phyloP scores from a whole-genome alignment of 169 alveolate genomes.

The Plasmodium knowlesi region DNA sequence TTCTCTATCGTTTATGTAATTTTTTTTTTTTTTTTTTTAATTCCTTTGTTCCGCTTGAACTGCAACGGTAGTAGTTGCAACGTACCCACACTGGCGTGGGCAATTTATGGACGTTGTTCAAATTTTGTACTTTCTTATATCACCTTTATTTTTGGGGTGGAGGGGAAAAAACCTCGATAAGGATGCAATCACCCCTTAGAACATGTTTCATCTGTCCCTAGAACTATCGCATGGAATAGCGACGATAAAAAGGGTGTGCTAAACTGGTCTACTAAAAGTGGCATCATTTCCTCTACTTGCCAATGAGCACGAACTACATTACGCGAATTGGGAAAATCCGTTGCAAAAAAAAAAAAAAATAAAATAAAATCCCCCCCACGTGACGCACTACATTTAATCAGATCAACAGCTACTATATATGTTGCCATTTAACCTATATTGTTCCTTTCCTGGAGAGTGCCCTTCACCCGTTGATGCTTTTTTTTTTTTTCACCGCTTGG shows the following conservation, averaged over 20 bases:
- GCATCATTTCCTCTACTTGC: background rate
- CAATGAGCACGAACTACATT: background rate
- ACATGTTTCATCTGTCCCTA: background rate
- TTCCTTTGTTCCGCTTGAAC: background rate
- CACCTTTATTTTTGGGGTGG: background rate
- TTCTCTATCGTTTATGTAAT: background rate
- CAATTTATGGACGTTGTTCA: background rate
- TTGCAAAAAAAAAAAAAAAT: background rate
- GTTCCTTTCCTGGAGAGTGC: background rate
- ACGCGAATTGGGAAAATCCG: background rate
- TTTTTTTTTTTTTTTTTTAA: background rate
- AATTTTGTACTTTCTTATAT: background rate
- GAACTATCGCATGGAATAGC: background rate
- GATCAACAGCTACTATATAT: background rate
- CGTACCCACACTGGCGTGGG: background rate
- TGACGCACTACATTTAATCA: background rate
- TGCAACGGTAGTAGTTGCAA: background rate
- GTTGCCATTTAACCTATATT: background rate
- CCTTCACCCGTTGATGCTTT: background rate
- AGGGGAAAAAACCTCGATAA: background rate
- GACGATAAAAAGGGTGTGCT: background rate
- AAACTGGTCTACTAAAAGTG: background rate
- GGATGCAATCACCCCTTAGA: background rate
- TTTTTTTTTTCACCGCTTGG: background rate
- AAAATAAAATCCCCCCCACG: background rate